Base-by-base conservation (phyloP, 78 protist species). In the Andalucia godoyi region DNA sequence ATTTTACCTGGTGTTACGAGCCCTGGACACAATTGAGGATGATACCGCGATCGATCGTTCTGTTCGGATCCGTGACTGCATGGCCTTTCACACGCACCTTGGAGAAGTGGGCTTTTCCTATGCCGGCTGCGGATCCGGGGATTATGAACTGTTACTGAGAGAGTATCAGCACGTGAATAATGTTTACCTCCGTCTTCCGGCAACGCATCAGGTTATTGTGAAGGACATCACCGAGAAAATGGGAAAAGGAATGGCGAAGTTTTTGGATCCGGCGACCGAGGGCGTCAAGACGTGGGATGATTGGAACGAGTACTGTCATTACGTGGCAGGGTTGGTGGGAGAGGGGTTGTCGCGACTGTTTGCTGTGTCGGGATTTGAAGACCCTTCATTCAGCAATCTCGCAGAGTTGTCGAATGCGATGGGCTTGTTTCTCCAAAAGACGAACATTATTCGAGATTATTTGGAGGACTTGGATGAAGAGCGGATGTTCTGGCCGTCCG, bases 311-410 rank as follows among this genome's bases (percentile, higher is more conserved):
- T 93, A 93, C 78, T 93, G 97, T 57, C 89, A 88, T 74, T 91
- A 93, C 52, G 97, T 93, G 12, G 97, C 97, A 4, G 97, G 97
- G 51, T 60, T 93, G 23, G 95, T 88, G n/a, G 97, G 97, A 36
- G 74, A 86, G 46, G 97, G 97, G 46, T 79, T 90, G 12, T 40
- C 81, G 13, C 47, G 45, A 15, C 65, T 93, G 33, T 93, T 90
- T 36, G 45, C 74, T 2, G 81, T 68, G 12, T 68, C 82, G 6
- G 90, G 85, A 6, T 66, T 87, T 21, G 93, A 89, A 32, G 76
- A 66, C 32, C 36, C 27, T 41, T 30, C 0, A 4, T 25, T 68
- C 32, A 77, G 68, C 21, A 17, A 29, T 39, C 49, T 27, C 30
- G 61, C 41, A 15, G 64, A 43, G 38, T 64, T 80, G 15, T 52